Evolutionary conservation across 2,329 filamentous ascomycete genomes (phyloP).

Genomic region (Arthrobotrys iridis): DNA sequence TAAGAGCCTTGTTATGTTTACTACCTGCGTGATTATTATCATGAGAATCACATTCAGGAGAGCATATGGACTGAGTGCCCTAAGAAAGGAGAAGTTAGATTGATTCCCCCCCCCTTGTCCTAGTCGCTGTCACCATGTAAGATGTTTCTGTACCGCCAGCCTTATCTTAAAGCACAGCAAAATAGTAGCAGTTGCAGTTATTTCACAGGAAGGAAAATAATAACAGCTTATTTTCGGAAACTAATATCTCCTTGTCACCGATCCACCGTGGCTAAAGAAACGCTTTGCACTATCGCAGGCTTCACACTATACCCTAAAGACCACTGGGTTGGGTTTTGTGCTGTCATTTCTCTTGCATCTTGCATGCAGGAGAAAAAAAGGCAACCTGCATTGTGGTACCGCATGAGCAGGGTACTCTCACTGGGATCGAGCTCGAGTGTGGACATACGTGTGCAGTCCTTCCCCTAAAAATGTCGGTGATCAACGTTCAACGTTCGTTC

Average conservation of each 20-base stretch:
- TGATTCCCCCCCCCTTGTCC: slow-evolving; percentile 31
- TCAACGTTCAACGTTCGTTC: slow-evolving; percentile 38
- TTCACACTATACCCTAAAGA: slow-evolving; percentile 37
- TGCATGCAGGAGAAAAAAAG: slow-evolving; percentile 49
- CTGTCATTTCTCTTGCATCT: slow-evolving; percentile 39
- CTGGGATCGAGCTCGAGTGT: slow-evolving; percentile 5
- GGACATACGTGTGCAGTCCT: slow-evolving; percentile 21
- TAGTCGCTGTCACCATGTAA: slow-evolving; percentile 39
- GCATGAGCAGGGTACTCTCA: slow-evolving; percentile 44
- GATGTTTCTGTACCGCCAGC: slow-evolving; percentile 34
- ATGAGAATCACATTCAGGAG: slow-evolving; percentile 54
- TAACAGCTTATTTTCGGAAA: slow-evolving; percentile 45
- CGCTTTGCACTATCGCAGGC: slow-evolving; percentile 25
- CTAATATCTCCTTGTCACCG: slow-evolving; percentile 48
- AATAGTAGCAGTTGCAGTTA: slow-evolving; percentile 10
- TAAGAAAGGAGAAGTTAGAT: slow-evolving; percentile 51
- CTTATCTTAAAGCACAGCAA: slow-evolving; percentile 38
- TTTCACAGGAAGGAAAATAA: slow-evolving; percentile 30
- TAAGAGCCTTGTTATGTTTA: slow-evolving; percentile 36
- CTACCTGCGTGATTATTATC: slow-evolving; percentile 51
- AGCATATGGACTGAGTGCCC: slow-evolving; percentile 36
- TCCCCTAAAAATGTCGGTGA: slow-evolving; percentile 49
- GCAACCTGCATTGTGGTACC: slow-evolving; percentile 53
- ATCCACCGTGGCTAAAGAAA: slow-evolving; percentile 25
- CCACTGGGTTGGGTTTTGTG: slow-evolving; percentile 29